phyloP scores from a whole-genome alignment of 1,284 basidiomycete genomes.

The Vanrija pseudolonga region DNA sequence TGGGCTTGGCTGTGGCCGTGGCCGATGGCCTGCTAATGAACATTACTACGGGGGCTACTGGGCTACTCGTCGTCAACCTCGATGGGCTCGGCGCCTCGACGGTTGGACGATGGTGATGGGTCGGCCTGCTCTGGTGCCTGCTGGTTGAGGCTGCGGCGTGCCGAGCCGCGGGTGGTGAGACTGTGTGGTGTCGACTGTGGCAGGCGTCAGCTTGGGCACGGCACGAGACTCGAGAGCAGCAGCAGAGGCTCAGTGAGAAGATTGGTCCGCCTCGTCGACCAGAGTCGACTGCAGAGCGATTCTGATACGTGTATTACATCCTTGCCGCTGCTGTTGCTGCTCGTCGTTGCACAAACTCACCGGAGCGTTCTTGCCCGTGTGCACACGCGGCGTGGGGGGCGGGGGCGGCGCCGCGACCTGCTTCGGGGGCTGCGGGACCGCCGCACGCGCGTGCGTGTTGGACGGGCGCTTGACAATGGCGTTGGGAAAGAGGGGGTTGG shows the following conservation, averaged over 20 bases:
- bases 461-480: constrained; percentile 40
- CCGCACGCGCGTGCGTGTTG: constrained; percentile 36
- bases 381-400: constrained; percentile 11
- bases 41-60: no score
- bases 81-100: background rate
- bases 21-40: no score
- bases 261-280: constrained; percentile 33
- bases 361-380: constrained; percentile 25
- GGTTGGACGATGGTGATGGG: no score
- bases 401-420: background rate
- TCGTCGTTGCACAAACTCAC: constrained; percentile 9
- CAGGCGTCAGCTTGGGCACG: background rate
- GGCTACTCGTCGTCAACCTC: background rate
- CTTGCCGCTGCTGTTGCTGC: constrained; percentile 7
- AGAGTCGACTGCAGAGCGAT: constrained; percentile 17
- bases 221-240: background rate
- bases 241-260: constrained; percentile 43
- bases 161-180: constrained; percentile 27
- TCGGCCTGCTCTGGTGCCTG: background rate
- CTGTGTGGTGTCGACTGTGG: constrained; percentile 30
- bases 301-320: constrained; percentile 34
- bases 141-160: constrained; percentile 24
- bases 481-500: constrained; percentile 44
- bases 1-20: no score
- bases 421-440: constrained; percentile 2